Percentiles rank a stretch among this genome's conserved stretches.
These are phyloP conservation scores for Breviolum minutum DNA, from an alignment of 73 alveolate genomes.

Conservation along the genomic window DNA sequence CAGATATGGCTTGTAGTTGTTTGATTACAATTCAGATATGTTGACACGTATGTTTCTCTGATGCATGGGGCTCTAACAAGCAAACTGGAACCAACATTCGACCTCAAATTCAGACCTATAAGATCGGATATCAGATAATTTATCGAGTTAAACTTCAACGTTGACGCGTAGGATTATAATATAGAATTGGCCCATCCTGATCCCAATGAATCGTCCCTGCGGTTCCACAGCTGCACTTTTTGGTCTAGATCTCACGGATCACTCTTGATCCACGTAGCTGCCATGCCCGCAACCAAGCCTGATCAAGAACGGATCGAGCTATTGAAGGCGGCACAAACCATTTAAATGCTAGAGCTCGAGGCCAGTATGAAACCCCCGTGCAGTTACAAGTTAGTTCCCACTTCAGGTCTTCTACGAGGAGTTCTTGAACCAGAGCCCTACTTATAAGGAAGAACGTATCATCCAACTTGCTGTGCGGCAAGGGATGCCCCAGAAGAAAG, in stretches of 20 bases:
- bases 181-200: no score
- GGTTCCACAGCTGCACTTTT: background rate
- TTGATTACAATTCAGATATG: background rate
- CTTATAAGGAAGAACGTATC: background rate
- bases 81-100: no score
- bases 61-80: no score
- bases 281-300: slow-evolving; percentile 29
- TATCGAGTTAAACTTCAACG: no score
- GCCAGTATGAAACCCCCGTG: background rate
- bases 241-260: background rate
- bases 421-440: background rate
- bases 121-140: no score
- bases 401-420: slow-evolving; percentile 3
- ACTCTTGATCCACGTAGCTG: background rate
- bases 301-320: background rate
- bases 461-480: background rate
- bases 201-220: no score
- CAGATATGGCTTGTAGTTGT: no score
- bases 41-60: background rate
- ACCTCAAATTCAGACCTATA: no score
- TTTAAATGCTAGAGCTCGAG: background rate
- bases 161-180: no score
- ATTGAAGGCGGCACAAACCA: background rate
- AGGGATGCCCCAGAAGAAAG: background rate
- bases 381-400: background rate